A percentile compares a stretch with the other conserved stretches of the same genome.
phyloP scores from a whole-genome alignment of 1,284 basidiomycete genomes.

The Leccinum pallidistipes region DNA sequence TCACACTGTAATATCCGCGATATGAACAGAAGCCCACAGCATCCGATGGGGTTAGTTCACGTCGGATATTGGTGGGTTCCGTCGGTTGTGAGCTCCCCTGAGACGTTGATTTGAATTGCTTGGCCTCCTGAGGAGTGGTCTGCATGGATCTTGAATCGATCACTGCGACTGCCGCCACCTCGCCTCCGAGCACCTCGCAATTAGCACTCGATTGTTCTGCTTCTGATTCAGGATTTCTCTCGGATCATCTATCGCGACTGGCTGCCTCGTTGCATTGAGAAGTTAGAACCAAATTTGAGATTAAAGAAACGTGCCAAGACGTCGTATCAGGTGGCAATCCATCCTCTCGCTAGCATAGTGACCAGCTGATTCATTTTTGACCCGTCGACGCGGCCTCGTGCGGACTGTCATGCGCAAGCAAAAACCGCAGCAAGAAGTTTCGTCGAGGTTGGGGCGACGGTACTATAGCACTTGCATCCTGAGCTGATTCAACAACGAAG shows the following conservation, averaged over 20 bases:
- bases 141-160: not conserved
- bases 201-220: not conserved
- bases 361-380: not conserved
- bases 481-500: not conserved
- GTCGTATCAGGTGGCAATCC: not conserved
- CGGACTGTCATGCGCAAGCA: not conserved
- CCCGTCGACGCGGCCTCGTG: not conserved
- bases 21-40: not conserved
- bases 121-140: no score
- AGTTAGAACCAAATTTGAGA: not conserved
- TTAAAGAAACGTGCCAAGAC: not conserved
- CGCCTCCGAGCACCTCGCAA: not conserved
- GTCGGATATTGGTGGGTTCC: not conserved
- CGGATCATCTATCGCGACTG: not conserved
- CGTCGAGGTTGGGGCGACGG: not conserved
- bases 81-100: not conserved
- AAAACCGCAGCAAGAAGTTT: not conserved
- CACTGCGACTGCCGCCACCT: not conserved
- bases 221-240: not conserved
- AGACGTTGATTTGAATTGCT: not conserved
- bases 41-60: not conserved
- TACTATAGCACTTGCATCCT: not conserved
- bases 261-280: not conserved
- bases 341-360: not conserved
- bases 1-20: not conserved